Conservation (phyloP, 805 yeast genomes). For the Cyberlindnera euphorbiae region DNA sequence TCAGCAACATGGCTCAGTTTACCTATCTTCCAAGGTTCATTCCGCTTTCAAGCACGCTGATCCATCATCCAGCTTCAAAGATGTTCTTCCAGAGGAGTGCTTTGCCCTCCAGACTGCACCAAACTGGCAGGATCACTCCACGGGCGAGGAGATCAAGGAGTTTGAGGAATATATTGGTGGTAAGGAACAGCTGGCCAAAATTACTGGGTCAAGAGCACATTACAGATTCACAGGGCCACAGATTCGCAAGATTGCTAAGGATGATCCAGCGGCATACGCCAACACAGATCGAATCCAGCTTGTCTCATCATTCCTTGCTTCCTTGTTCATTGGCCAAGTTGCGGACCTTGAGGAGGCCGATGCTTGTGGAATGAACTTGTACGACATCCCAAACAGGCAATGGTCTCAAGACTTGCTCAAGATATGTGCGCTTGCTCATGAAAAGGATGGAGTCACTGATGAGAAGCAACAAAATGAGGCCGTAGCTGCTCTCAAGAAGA, state of each 20-base stretch:
- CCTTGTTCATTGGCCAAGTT: constrained; percentile 61
- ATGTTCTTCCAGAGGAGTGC: constrained; percentile 44
- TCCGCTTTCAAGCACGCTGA: constrained; percentile 35
- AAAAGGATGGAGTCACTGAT: constrained; percentile 22
- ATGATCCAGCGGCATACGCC: constrained; percentile 46
- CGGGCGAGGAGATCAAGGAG: constrained; percentile 57
- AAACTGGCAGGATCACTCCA: constrained; percentile 94
- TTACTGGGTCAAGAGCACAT: constrained; percentile 86
- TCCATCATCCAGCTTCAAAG: constrained; percentile 32
- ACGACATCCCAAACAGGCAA: constrained; percentile 55
- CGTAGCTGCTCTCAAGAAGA: constrained; percentile 36
- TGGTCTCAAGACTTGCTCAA: constrained; percentile 56
- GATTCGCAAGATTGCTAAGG: constrained; percentile 62
- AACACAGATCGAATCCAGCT: constrained; percentile 61
- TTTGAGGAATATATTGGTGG: constrained; percentile 67
- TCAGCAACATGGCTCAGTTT: constrained; percentile 91
- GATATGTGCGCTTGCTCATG: constrained; percentile 30
- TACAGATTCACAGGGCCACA: constrained; percentile 92
- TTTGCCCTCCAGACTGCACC: constrained; percentile 69
- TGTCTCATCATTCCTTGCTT: constrained; percentile 74
- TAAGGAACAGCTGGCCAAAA: constrained; percentile 47
- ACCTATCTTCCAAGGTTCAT: constrained; percentile 55
- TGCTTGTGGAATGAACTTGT: constrained; percentile 90
- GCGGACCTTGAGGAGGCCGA: constrained; percentile 74
- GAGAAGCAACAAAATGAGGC: constrained; percentile 3